Percentiles rank a stretch among this genome's conserved stretches.
These are phyloP conservation scores for Fomitopsis schrenkii DNA, from an alignment of 1,284 basidiomycete species.

Conservation along the genomic window DNA sequence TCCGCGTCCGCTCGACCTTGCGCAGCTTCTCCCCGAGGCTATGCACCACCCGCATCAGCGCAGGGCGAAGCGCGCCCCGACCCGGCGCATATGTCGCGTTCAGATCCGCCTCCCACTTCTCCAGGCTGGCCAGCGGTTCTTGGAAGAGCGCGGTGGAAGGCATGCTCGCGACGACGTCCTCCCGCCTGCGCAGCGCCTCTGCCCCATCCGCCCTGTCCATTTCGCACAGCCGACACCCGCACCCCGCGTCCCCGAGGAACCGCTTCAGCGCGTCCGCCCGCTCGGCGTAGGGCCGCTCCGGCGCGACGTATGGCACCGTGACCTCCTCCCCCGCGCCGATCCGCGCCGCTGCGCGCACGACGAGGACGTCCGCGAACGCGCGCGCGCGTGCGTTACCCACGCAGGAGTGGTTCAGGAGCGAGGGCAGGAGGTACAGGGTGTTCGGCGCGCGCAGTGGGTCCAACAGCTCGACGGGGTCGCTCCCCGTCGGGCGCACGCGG, in stretches of 20 bases:
- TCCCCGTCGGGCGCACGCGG: neutral
- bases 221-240: constrained; percentile 15
- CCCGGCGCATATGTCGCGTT: neutral
- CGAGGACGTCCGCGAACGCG: constrained; percentile 21
- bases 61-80: neutral
- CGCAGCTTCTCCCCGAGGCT: neutral
- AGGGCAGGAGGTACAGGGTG: constrained; percentile 16
- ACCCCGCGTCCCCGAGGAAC: constrained; percentile 11
- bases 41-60: neutral
- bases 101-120: neutral
- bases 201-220: constrained; percentile 15
- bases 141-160: neutral
- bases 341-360: constrained; percentile 15
- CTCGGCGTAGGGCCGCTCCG: constrained; percentile 12
- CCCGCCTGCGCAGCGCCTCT: neutral
- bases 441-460: neutral
- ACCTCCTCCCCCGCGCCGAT: constrained; percentile 14
- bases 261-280: constrained; percentile 10
- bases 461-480: neutral
- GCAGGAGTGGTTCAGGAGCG: constrained; percentile 31
- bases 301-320: constrained; percentile 13
- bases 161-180: neutral
- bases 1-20: neutral
- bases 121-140: neutral
- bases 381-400: constrained; percentile 17